These are phyloP conservation scores for Cercospora nicotianae DNA, from an alignment of 2,329 filamentous ascomycete genomes.

Conservation along the genomic window DNA sequence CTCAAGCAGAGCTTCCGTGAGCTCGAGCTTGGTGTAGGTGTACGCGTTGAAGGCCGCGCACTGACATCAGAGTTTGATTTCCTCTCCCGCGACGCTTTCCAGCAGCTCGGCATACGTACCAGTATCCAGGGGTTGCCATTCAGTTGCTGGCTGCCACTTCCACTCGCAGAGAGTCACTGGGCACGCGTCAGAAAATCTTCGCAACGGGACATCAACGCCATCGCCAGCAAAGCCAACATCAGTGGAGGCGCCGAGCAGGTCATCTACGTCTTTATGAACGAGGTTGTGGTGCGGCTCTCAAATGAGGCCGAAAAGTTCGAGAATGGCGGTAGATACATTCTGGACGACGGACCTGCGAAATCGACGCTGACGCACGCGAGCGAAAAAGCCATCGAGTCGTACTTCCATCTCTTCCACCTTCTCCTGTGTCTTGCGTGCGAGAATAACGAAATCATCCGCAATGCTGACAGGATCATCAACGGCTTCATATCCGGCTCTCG, in stretches of 20 bases:
- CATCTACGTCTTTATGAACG: conserved; percentile 31
- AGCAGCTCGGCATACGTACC: conserved; percentile 15
- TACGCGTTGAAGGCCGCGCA: conserved; percentile 16
- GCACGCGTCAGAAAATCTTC: conserved; percentile 13
- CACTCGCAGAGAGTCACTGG: conserved; percentile 28
- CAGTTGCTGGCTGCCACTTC: conserved; percentile 28
- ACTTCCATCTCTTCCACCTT: conserved; percentile 32
- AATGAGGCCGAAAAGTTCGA: conserved; percentile 13
- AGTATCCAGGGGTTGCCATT: conserved; percentile 27
- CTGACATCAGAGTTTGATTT: conserved; percentile 31
- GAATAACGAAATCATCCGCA: conserved; percentile 13
- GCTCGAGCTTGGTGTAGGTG: conserved; percentile 26
- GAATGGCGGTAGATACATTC: not conserved
- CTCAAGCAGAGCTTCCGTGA: conserved; percentile 28
- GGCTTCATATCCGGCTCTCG: conserved; percentile 22
- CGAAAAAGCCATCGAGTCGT: conserved; percentile 30
- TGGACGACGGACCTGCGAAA: conserved; percentile 6
- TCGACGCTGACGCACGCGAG: conserved; percentile 27
- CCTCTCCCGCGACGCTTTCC: conserved; percentile 26
- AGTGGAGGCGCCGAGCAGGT: conserved; percentile 20
- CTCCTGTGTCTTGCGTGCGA: conserved; percentile 28
- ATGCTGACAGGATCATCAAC: conserved; percentile 21
- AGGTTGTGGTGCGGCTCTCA: conserved; percentile 26
- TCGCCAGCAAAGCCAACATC: conserved; percentile 8
- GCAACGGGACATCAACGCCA: conserved; percentile 8